phyloP scores from a whole-genome alignment of 768 basidiomycete genomes.

The Mrakia blollopis region DNA sequence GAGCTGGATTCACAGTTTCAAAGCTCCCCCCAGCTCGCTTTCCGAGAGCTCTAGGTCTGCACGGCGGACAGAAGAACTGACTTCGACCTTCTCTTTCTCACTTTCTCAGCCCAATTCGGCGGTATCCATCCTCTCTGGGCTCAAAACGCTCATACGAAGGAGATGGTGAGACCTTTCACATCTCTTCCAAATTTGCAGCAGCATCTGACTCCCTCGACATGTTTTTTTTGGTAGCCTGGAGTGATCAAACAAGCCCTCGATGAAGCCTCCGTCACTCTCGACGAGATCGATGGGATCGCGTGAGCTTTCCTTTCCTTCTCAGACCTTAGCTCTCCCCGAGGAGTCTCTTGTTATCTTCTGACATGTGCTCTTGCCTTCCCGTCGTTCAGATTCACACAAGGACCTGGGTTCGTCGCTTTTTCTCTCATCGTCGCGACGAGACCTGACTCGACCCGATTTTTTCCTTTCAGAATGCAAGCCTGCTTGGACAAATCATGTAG shows the following conservation, averaged over 20 bases:
- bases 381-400: constrained; percentile 31
- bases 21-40: neutral
- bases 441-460: neutral
- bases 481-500: constrained; percentile 74
- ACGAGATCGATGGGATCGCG: constrained; percentile 76
- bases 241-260: constrained; percentile 64
- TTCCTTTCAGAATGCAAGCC: constrained; percentile 57
- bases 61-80: neutral
- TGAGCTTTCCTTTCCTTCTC: constrained; percentile 39
- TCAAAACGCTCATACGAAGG: constrained; percentile 68
- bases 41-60: no score
- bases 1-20: neutral
- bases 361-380: neutral
- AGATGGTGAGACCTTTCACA: constrained; percentile 68
- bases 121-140: constrained; percentile 78
- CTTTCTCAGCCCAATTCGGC: constrained; percentile 55
- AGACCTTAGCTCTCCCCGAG: neutral
- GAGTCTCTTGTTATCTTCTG: no score
- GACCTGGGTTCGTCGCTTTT: constrained; percentile 27
- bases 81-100: constrained; percentile 47
- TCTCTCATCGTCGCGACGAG: neutral
- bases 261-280: constrained; percentile 58
- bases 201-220: no score
- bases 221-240: constrained; percentile 61
- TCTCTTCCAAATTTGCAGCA: no score